Conservation (phyloP, 805 yeast species). For the Myxozyma geophila region DNA sequence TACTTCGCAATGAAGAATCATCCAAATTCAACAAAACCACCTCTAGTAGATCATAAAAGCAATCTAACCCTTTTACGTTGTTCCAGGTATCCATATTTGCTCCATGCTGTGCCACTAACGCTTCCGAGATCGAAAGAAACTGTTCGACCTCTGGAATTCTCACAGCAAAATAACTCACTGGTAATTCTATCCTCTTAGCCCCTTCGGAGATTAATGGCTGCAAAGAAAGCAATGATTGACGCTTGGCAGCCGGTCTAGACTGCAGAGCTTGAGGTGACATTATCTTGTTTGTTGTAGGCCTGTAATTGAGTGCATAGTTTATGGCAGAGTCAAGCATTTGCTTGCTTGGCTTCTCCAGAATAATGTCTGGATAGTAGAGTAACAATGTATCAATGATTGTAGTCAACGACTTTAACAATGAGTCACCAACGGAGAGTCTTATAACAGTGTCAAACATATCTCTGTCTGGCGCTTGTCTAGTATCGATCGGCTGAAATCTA, state of each 20-base stretch:
- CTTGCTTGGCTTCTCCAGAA: background rate
- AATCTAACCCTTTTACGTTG: slow-evolving; percentile 31
- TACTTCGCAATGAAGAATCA: slow-evolving; percentile 7
- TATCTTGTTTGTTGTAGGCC: slow-evolving; percentile 48
- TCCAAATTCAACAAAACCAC: slow-evolving; percentile 63
- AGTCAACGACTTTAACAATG: slow-evolving; percentile 57
- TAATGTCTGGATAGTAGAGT: background rate
- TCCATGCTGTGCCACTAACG: slow-evolving; percentile 25
- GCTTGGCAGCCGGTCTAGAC: background rate
- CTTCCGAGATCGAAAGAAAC: slow-evolving; percentile 11
- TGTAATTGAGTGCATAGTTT: slow-evolving; percentile 56
- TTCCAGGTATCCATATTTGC: slow-evolving; percentile 32
- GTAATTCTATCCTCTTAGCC: background rate
- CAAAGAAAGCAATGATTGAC: background rate
- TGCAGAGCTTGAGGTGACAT: no score
- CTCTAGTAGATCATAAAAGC: slow-evolving; percentile 64
- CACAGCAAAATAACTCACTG: slow-evolving; percentile 17
- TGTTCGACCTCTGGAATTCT: slow-evolving; percentile 11
- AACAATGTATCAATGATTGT: slow-evolving; percentile 44
- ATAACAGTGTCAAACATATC: slow-evolving; percentile 67
- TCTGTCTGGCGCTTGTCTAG: slow-evolving; percentile 58
- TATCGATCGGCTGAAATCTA: slow-evolving; percentile 66
- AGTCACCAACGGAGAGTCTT: slow-evolving; percentile 55
- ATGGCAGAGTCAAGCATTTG: slow-evolving; percentile 49
- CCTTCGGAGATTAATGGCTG: background rate